These are phyloP conservation scores for Xerocomus cyaneibrunnescens DNA, from an alignment of 1,284 basidiomycete species.

Conservation along the genomic window DNA sequence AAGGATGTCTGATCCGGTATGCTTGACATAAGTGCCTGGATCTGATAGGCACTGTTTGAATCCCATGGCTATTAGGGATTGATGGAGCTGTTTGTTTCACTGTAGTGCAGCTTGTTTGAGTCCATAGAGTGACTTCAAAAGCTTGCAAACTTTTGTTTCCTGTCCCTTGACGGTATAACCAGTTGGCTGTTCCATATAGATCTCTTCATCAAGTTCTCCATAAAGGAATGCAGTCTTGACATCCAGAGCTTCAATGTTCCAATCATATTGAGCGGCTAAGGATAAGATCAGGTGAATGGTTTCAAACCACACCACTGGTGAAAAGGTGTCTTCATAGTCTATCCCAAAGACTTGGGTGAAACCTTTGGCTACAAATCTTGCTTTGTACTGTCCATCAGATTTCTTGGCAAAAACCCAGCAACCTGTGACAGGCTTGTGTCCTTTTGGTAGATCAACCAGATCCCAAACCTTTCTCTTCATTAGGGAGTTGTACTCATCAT, in stretches of 20 bases:
- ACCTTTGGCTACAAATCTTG: not conserved
- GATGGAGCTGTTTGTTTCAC: not conserved
- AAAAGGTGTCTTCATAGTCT: too few species aligned
- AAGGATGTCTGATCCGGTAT: not conserved
- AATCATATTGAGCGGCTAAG: not conserved
- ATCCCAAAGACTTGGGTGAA: not conserved
- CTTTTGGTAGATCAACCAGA: not conserved
- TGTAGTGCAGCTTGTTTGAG: not conserved
- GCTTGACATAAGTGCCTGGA: not conserved
- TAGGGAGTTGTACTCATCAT: not conserved
- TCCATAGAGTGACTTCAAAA: not conserved
- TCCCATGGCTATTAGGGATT: too few species aligned
- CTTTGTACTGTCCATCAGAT: too few species aligned
- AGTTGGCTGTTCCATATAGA: not conserved
- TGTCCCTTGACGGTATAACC: not conserved
- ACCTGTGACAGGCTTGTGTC: not conserved
- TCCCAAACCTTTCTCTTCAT: not conserved
- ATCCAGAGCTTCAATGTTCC: not conserved
- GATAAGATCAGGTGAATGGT: not conserved
- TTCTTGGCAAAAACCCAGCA: not conserved
- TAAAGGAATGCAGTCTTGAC: not conserved
- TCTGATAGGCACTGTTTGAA: not conserved
- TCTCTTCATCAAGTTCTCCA: not conserved
- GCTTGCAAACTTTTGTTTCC: not conserved
- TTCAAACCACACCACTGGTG: not conserved